These are phyloP conservation scores for Gypsophila paniculata DNA, from an alignment of 179 eudicot species.

Conservation along the genomic window DNA sequence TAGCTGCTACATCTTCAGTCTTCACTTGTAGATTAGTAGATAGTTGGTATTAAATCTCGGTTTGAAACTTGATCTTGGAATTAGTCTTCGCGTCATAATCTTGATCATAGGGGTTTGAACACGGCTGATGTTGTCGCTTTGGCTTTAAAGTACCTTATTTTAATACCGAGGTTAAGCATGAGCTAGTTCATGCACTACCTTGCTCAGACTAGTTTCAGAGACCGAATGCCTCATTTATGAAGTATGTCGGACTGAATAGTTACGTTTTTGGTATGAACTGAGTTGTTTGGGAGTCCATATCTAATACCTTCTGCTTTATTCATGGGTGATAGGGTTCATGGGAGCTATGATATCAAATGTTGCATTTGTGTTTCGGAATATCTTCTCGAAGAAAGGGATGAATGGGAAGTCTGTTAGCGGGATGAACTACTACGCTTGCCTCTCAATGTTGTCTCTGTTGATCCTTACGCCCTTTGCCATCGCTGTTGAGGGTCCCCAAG, in stretches of 20 bases:
- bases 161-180: no score
- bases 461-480: constrained; percentile 45
- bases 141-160: no score
- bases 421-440: constrained; percentile 51
- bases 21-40: neutral
- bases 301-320: neutral
- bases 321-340: constrained; percentile 35
- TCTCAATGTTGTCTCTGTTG: constrained; percentile 42
- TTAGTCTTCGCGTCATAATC: no score
- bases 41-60: no score
- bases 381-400: constrained; percentile 49
- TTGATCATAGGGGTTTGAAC: no score
- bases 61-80: no score
- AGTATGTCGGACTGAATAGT: no score
- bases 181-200: no score
- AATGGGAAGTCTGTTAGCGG: constrained; percentile 44
- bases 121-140: no score
- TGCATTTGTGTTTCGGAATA: constrained; percentile 46
- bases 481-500: constrained; percentile 48
- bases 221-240: no score
- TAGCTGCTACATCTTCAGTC: neutral
- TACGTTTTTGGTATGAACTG: no score
- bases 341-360: constrained; percentile 49
- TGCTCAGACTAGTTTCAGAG: no score
- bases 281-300: neutral